A percentile compares a stretch with the other conserved stretches of the same genome.
phyloP scores from a whole-genome alignment of 176 grass and related monocot genomes.

The Ampelocalamus luodianensis region DNA sequence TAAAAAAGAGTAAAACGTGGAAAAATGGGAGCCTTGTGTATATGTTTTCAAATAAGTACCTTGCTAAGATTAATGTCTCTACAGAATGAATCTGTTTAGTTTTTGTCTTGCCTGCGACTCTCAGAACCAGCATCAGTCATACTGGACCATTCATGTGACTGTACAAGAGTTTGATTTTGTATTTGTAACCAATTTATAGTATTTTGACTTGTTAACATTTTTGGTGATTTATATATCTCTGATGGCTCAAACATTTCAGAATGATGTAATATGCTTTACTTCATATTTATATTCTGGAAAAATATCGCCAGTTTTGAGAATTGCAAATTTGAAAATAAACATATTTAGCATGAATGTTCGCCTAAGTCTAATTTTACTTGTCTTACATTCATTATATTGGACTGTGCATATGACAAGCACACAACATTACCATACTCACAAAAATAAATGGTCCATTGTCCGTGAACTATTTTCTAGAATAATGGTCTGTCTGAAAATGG shows the following conservation, averaged over 20 bases:
- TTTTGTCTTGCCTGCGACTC: background rate
- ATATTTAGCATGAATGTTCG: background rate
- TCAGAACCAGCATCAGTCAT: background rate
- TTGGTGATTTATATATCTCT: background rate
- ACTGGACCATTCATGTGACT: background rate
- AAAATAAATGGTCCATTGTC: background rate
- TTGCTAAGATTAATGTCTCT: background rate
- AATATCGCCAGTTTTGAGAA: background rate
- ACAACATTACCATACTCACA: background rate
- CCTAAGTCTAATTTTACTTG: background rate
- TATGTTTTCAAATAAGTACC: background rate
- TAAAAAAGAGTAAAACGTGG: constrained; percentile 6
- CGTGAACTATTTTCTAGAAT: background rate
- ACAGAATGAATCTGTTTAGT: background rate
- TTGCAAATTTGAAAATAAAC: background rate
- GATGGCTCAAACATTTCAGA: background rate
- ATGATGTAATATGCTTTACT: background rate
- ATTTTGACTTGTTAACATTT: background rate
- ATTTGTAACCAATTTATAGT: background rate
- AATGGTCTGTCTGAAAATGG: background rate
- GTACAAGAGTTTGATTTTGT: background rate
- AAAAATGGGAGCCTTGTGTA: background rate
- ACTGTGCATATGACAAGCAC: background rate
- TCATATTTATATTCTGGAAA: background rate
- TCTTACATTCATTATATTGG: too few species aligned